Base-by-base conservation (phyloP, 495 filamentous ascomycete genomes). In the Xylaria castorea region DNA sequence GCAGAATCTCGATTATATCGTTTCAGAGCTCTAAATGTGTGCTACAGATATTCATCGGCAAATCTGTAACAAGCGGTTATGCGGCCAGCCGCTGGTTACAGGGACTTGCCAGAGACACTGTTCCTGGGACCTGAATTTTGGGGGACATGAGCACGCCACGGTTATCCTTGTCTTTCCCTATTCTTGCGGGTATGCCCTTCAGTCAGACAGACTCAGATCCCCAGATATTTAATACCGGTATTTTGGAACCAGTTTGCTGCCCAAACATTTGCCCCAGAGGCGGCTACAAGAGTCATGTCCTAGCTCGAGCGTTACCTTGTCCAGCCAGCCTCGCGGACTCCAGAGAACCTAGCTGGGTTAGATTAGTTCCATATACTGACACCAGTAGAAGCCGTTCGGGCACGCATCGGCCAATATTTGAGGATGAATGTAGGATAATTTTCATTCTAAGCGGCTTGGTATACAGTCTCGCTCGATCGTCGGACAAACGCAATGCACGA, bases 111-210 rank as follows among this genome's bases (percentile, higher is more conserved):
- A 64, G 69, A 65, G 60, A 71, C 69, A 57, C 38, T 57, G 69
- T 65, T 57, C 60, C 69, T 71, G 69, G 69, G 61, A 65, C 60
- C 48, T 71, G 68, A 60, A 64, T 71, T 12, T 46, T 55, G 32
- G 60, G 58, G 38, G 50, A 68, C 66, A 32, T 40, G 48, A 42
- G 46, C 69, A 71, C 68, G 44, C 68, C 40, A 65, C 20, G 58
- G 27, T 58, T 42, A 53, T 40, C 58, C 68, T 53, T 71, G 69
- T 71, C 69, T 71, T 62, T 71, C 69, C 69, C 12, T 71, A 71
- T 65, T 65, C 46, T 57, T n/a, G 57, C 57, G 44, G 58, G 36
- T 70, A 62, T 38, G 25, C 30, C 57, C 40, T 64, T 53, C 18
- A 22, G 66, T 68, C 36, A 57, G 57, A 71, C 57, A 63, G 57